A percentile compares a stretch with the other conserved stretches of the same genome.
These are phyloP conservation scores for Candida verbasci DNA, from an alignment of 805 yeast genomes.

Conservation along the genomic window DNA sequence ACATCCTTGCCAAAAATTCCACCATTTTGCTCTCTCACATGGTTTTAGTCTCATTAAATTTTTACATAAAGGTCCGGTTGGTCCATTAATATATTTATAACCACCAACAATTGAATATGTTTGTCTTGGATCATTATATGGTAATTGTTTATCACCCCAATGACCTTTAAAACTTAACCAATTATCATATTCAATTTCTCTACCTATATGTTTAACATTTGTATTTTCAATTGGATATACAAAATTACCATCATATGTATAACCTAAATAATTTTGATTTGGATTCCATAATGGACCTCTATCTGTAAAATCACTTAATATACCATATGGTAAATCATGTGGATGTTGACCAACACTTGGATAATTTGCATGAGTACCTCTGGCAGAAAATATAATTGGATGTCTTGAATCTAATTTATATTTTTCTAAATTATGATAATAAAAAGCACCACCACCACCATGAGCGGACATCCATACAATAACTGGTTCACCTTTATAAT, in stretches of 20 bases:
- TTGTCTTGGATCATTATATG: constrained; percentile 71
- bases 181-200: constrained; percentile 53
- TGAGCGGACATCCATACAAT: constrained; percentile 97
- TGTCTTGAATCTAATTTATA: constrained; percentile 38
- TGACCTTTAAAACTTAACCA: constrained; percentile 82
- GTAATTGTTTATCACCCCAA: constrained; percentile 85
- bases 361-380: constrained; percentile 97
- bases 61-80: constrained; percentile 82
- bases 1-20: constrained; percentile 85
- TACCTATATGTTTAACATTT: constrained; percentile 43
- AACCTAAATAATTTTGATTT: constrained; percentile 71
- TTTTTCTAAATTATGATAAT: constrained; percentile 71
- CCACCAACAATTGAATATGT: constrained; percentile 79
- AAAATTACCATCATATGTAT: constrained; percentile 63
- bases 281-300: constrained; percentile 97
- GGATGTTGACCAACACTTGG: constrained; percentile 95
- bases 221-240: constrained; percentile 41
- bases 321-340: constrained; percentile 90
- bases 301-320: constrained; percentile 89
- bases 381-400: constrained; percentile 83
- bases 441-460: constrained; percentile 93
- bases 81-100: constrained; percentile 89
- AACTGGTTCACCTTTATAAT: constrained; percentile 73
- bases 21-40: constrained; percentile 88
- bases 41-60: constrained; percentile 64